Percentiles rank a stretch among this genome's conserved stretches.
These are phyloP conservation scores for Tolypocladium pustulatum DNA, from an alignment of 2,329 filamentous ascomycete species.

Conservation along the genomic window DNA sequence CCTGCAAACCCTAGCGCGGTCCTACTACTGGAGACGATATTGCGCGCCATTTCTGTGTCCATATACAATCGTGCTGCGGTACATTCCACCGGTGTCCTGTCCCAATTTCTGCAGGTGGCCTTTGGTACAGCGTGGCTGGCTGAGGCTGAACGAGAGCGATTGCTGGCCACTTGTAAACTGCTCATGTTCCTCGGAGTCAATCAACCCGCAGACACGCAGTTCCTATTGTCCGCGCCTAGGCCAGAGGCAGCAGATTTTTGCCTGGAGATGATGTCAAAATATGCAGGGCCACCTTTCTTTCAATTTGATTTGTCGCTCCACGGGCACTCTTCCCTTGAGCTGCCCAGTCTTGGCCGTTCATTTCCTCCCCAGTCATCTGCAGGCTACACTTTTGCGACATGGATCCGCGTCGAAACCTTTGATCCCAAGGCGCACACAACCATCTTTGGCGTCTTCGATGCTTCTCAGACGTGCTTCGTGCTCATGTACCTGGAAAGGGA, in stretches of 20 bases:
- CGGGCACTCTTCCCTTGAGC: slow-evolving; percentile 83
- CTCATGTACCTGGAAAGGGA: slow-evolving; percentile 91
- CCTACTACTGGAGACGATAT: slow-evolving; percentile 54
- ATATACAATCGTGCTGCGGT: slow-evolving; percentile 60
- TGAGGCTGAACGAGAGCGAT: slow-evolving; percentile 43
- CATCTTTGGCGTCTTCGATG: slow-evolving; percentile 89
- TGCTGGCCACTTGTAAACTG: slow-evolving; percentile 56
- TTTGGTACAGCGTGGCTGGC: slow-evolving; percentile 44
- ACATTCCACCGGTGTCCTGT: slow-evolving; percentile 62
- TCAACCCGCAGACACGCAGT: slow-evolving; percentile 71
- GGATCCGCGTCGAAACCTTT: slow-evolving; percentile 82
- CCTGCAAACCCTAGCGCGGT: slow-evolving; percentile 45
- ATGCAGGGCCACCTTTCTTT: slow-evolving; percentile 72
- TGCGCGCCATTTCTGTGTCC: slow-evolving; percentile 47
- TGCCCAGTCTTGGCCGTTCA: slow-evolving; percentile 70
- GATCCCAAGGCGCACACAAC: slow-evolving; percentile 83
- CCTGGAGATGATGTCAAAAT: slow-evolving; percentile 61
- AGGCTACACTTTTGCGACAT: slow-evolving; percentile 87
- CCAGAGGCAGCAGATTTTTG: slow-evolving; percentile 55
- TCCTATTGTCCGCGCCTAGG: slow-evolving; percentile 48
- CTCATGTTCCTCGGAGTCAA: slow-evolving; percentile 69
- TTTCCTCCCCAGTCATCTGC: slow-evolving; percentile 71
- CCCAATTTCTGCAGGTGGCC: slow-evolving; percentile 51
- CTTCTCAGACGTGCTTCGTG: slow-evolving; percentile 84
- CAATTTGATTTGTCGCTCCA: slow-evolving; percentile 87